phyloP scores from a whole-genome alignment of 805 yeast genomes.

The Spathaspora sp. region DNA sequence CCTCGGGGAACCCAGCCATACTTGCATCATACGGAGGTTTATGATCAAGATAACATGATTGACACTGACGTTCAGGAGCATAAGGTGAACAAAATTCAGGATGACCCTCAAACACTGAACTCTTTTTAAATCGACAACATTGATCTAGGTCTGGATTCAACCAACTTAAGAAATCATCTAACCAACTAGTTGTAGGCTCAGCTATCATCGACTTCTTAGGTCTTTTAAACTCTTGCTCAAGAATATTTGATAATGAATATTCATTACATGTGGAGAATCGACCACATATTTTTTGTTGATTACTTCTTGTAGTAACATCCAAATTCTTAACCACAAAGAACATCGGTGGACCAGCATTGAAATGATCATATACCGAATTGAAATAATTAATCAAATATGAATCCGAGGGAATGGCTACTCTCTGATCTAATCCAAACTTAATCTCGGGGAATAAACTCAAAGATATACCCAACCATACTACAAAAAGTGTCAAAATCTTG shows the following conservation, averaged over 20 bases:
- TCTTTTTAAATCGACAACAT: constrained; percentile 74
- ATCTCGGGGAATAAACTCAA: constrained; percentile 66
- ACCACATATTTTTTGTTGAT: constrained; percentile 81
- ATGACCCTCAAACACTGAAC: constrained; percentile 14
- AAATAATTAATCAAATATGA: constrained; percentile 83
- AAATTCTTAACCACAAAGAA: constrained; percentile 75
- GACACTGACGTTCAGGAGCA: constrained; percentile 69
- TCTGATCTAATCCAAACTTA: constrained; percentile 81
- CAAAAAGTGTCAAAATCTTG: constrained; percentile 50
- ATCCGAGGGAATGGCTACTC: constrained; percentile 78
- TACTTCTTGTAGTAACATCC: constrained; percentile 55
- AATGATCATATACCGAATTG: constrained; percentile 64
- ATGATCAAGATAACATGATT: constrained; percentile 62
- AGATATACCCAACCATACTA: constrained; percentile 64
- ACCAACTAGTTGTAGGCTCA: constrained; percentile 88
- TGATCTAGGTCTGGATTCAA: constrained; percentile 81
- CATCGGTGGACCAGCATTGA: constrained; percentile 89
- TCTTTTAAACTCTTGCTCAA: constrained; percentile 81
- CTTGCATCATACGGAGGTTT: constrained; percentile 61
- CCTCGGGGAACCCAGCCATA: constrained; percentile 82
- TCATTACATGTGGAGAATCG: constrained; percentile 81
- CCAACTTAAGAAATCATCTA: constrained; percentile 87
- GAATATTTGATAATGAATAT: constrained; percentile 70
- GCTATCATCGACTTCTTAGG: constrained; percentile 59
- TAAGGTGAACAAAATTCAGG: constrained; percentile 60